Conservation (phyloP, 306 rosid species). For the Castanea mollissima region DNA sequence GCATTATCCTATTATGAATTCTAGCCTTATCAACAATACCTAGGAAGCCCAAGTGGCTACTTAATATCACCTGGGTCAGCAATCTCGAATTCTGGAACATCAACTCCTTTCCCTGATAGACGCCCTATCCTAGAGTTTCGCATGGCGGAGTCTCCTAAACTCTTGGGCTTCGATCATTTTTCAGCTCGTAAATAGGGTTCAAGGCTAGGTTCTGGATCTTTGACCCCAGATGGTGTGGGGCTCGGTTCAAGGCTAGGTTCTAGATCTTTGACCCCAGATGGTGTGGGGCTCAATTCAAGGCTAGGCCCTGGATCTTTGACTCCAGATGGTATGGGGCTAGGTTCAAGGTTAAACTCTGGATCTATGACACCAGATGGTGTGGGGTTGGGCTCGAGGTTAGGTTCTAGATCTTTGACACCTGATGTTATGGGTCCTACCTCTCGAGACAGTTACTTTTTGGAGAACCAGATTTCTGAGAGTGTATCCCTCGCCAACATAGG, state of each 20-base stretch:
- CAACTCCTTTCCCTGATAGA: slow-evolving; percentile 84
- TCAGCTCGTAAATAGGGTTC: slow-evolving; percentile 75
- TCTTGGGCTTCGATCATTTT: slow-evolving; percentile 76
- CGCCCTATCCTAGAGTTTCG: slow-evolving; percentile 66
- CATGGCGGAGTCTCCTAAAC: slow-evolving; percentile 71
- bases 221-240: slow-evolving; percentile 81
- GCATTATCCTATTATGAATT: slow-evolving; percentile 66
- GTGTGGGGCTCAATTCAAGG: slow-evolving; percentile 63
- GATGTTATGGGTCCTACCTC: slow-evolving; percentile 55
- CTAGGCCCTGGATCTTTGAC: slow-evolving; percentile 85
- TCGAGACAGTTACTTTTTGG: slow-evolving; percentile 30
- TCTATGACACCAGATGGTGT: slow-evolving; percentile 81
- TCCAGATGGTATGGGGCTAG: slow-evolving; percentile 71
- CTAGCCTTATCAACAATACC: slow-evolving; percentile 85
- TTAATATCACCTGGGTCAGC: slow-evolving; percentile 95
- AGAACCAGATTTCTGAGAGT: slow-evolving; percentile 49
- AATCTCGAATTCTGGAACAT: slow-evolving; percentile 87
- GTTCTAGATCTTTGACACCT: slow-evolving; percentile 59
- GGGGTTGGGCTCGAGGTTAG: slow-evolving; percentile 64
- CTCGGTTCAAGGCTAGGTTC: slow-evolving; percentile 80
- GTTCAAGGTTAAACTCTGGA: slow-evolving; percentile 81
- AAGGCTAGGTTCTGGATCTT: slow-evolving; percentile 81
- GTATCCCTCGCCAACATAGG: slow-evolving; percentile 57
- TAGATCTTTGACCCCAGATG: slow-evolving; percentile 86
- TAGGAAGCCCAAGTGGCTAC: slow-evolving; percentile 87